Evolutionary conservation across 192 early-diverging fungal species (phyloP).

Genomic region (Podila verticillata): DNA sequence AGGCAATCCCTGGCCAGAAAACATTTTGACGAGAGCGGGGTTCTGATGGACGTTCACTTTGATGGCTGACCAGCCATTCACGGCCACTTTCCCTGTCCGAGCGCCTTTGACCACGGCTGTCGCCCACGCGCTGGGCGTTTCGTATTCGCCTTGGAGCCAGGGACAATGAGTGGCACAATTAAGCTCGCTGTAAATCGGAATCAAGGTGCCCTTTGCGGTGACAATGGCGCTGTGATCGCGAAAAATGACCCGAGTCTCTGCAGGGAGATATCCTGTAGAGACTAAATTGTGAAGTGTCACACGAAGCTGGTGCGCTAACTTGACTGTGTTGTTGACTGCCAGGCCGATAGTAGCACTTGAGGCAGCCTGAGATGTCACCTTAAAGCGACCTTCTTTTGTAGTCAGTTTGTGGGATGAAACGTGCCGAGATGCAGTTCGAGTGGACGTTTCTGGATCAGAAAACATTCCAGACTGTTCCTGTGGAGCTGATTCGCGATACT

Average conservation of each 20-base stretch:
- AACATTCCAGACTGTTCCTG: slow-evolving; percentile 14
- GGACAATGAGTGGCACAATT: slow-evolving; percentile 14
- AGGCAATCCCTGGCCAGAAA: slow-evolving; percentile 26
- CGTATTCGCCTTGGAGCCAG: slow-evolving; percentile 55
- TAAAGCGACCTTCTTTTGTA: not conserved
- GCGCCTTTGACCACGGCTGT: slow-evolving; percentile 67
- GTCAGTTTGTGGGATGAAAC: not conserved
- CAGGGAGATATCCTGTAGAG: slow-evolving; percentile 43
- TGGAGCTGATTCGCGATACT: not conserved
- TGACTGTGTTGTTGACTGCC: slow-evolving; percentile 2
- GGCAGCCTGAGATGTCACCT: too few relatives aligned
- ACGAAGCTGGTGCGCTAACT: slow-evolving; percentile 25
- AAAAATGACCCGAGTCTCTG: slow-evolving; percentile 34
- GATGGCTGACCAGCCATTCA: slow-evolving; percentile 75
- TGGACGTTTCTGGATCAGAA: slow-evolving; percentile 32
- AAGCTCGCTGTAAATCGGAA: slow-evolving; percentile 26
- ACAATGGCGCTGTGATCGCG: slow-evolving; percentile 45
- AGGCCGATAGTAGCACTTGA: not conserved
- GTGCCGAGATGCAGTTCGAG: not conserved
- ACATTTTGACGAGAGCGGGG: slow-evolving; percentile 21
- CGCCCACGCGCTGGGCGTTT: slow-evolving; percentile 73
- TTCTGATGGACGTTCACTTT: slow-evolving; percentile 52
- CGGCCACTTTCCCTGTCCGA: slow-evolving; percentile 58
- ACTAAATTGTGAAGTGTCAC: slow-evolving; percentile 47
- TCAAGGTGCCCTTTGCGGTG: slow-evolving; percentile 43